Evolutionary conservation across 2,329 filamentous ascomycete genomes (phyloP), one percentile per base, ranked within the genome.

Genomic region (Sporothrix globosa): DNA sequence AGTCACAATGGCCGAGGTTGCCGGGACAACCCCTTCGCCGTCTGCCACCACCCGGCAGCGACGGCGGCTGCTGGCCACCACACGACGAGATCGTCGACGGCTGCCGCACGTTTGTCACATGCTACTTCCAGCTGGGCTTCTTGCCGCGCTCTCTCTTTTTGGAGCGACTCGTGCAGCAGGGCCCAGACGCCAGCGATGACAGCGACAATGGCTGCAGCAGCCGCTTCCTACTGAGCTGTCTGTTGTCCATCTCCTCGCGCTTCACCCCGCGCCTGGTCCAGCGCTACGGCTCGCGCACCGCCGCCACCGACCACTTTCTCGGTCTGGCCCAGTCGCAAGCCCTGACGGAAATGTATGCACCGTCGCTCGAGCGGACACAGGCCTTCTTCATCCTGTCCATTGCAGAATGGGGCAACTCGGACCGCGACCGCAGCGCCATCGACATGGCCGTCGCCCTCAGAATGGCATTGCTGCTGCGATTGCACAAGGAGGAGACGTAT

Each of bases 101-200:
- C 6, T 82, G 87, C 72, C 79, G 83, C 70, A 81, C 81, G 21
- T 87, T 88, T 74, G 86, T 82, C 1, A 79, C 79, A 2, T 81
- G 86, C 73, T 88, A 86, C 75, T 87, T 87, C 73, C 86, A 88
- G 76, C 82, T 88, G 6, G 85, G 86, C 21, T 88, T 88, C 74
- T 83, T 88, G 30, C 84, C 83, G 5, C 88, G 86, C 76, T 79
- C 84, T 34, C 78, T 82, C 69, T 87, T 87, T 60, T 78, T 81
- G 0, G 79, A 82, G 27, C 79, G 80, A 9, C 78, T 88, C 17
- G 79, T 77, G 41, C 80, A 80, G 5, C 81, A 84, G 27, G 2
- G 27, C 66, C 79, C 80, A 41, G 79, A 79, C 9, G 82, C 81
- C 17, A 79, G 85, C 73, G 85, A 79, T 7, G 82, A 82, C 17